Conservation (phyloP, 257 asterid genomes). For the Osmanthus fragrans region DNA sequence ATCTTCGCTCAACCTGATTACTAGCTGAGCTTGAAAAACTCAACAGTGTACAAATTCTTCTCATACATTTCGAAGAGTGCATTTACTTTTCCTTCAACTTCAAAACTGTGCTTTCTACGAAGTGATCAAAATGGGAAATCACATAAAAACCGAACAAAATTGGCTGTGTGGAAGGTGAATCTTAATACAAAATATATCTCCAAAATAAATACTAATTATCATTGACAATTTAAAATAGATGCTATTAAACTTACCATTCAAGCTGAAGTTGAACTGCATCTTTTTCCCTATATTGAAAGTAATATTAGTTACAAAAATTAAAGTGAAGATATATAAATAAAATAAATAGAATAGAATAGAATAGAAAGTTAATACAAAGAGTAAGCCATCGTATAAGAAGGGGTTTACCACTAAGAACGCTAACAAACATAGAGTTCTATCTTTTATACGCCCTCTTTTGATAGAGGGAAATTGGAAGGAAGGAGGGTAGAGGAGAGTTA, state of each 20-base stretch:
- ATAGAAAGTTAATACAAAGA: constrained; percentile 1
- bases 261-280: constrained; percentile 92
- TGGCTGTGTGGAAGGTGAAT: background rate
- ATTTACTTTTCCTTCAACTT: background rate
- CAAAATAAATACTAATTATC: constrained; percentile 14
- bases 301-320: constrained; percentile 26
- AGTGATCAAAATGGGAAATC: background rate
- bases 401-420: constrained; percentile 4
- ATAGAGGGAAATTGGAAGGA: constrained; percentile 9
- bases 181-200: background rate
- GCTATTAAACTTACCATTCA: constrained; percentile 57
- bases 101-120: background rate
- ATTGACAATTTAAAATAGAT: background rate
- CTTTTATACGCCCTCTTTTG: background rate
- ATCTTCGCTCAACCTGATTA: background rate
- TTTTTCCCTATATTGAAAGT: constrained; percentile 55
- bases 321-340: constrained; percentile 15
- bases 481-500: background rate
- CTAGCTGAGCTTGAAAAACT: background rate
- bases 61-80: background rate
- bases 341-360: no score
- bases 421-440: constrained; percentile 5
- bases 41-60: background rate
- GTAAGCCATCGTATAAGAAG: constrained; percentile 14
- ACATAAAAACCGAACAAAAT: background rate